These are phyloP conservation scores for Carnegiea gigantea DNA, from an alignment of 179 eudicot genomes.

Conservation along the genomic window DNA sequence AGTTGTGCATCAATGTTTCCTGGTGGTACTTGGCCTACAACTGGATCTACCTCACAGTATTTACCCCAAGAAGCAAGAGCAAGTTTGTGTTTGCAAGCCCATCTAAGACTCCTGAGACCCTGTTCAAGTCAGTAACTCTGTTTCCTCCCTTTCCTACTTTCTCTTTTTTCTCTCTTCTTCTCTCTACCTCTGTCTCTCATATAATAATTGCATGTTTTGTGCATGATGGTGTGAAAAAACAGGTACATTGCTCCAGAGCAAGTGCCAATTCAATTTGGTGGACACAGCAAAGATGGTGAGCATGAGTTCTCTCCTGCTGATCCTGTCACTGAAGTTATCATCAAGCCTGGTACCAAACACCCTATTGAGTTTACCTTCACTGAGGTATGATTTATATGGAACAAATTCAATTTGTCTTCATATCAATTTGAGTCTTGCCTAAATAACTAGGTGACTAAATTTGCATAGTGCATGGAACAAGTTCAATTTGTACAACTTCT, in stretches of 20 bases:
- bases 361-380: conserved; percentile 56
- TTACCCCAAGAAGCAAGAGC: conserved; percentile 63
- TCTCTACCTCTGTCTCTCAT: neutral
- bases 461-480: too few species aligned
- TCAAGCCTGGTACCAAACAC: conserved; percentile 67
- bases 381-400: conserved; percentile 44
- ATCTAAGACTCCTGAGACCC: conserved; percentile 60
- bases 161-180: neutral
- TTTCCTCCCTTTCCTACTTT: neutral
- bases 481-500: too few species aligned
- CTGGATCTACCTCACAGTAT: conserved; percentile 54
- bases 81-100: conserved; percentile 70
- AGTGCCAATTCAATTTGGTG: conserved; percentile 80
- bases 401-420: neutral
- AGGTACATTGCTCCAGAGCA: conserved; percentile 86
- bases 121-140: conserved; percentile 62
- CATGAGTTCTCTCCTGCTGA: conserved; percentile 63
- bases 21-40: conserved; percentile 68
- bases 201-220: neutral
- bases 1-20: conserved; percentile 84
- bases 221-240: conserved; percentile 7
- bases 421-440: neutral
- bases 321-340: conserved; percentile 53
- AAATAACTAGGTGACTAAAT: too few species aligned
- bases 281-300: conserved; percentile 71